These are phyloP conservation scores for Dacryopinax primogenitus DNA, from an alignment of 768 basidiomycete species.

Conservation along the genomic window DNA sequence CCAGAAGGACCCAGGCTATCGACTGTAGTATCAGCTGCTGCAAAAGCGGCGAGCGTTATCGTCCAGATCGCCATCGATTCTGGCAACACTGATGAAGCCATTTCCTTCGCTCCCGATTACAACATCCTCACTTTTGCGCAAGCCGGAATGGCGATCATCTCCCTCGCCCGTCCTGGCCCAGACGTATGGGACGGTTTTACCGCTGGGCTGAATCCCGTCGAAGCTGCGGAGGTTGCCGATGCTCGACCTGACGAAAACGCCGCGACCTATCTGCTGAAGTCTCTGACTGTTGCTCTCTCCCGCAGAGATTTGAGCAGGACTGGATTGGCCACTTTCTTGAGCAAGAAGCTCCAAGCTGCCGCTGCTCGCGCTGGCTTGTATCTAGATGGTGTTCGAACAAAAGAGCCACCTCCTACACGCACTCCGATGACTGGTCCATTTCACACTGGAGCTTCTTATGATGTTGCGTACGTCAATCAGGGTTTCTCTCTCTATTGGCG, in stretches of 20 bases:
- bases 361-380: not conserved
- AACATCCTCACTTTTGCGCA: slow-evolving; percentile 1
- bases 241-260: not conserved
- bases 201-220: not conserved
- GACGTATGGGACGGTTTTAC: slow-evolving; percentile 2
- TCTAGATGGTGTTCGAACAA: not conserved
- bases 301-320: slow-evolving; percentile 1
- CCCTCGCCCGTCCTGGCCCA: not conserved
- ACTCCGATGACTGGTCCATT: slow-evolving; percentile 5
- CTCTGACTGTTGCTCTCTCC: not conserved
- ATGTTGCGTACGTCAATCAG: not conserved
- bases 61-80: not conserved
- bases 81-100: not conserved
- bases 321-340: slow-evolving; percentile 1
- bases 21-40: not conserved
- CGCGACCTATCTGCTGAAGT: not conserved
- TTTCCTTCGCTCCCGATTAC: slow-evolving; percentile 1
- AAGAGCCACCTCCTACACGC: not conserved
- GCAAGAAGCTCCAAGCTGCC: not conserved
- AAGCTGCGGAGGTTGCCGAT: not conserved
- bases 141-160: not conserved
- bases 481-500: not conserved
- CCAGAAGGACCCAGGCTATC: not conserved
- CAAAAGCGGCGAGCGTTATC: not conserved
- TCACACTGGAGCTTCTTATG: not conserved